Evolutionary conservation across 768 basidiomycete species (phyloP).

Genomic region (Collybiopsis confluens): DNA sequence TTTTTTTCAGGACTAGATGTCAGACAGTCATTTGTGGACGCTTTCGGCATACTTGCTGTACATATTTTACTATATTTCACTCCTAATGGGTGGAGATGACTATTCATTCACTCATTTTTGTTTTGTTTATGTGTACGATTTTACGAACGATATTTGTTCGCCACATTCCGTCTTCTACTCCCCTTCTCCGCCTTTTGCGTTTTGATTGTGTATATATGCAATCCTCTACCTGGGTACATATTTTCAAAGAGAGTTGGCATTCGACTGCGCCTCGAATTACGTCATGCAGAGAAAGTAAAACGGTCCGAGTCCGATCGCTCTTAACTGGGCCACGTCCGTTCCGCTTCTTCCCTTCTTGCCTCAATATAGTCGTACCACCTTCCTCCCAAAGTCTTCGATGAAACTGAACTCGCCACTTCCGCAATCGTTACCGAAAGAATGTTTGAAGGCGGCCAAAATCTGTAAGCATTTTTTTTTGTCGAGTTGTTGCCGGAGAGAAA

Average conservation of each 20-base stretch:
- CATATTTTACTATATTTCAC: too few relatives aligned
- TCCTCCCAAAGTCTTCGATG: slow-evolving; percentile 28
- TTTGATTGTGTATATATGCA: neutral
- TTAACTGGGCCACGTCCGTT: neutral
- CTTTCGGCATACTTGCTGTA: too few relatives aligned
- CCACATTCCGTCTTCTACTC: too few relatives aligned
- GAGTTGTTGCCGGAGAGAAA: too few relatives aligned
- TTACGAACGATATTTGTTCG: neutral
- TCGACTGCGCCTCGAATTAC: neutral
- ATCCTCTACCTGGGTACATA: too few relatives aligned
- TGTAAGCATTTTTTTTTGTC: slow-evolving; percentile 45
- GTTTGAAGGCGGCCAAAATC: slow-evolving; percentile 83
- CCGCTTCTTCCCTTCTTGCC: neutral
- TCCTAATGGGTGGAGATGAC: neutral
- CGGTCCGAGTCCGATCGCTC: neutral
- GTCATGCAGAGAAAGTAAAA: neutral
- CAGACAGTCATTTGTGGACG: too few relatives aligned
- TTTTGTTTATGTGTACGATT: neutral
- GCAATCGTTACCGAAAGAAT: slow-evolving; percentile 74
- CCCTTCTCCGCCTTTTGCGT: too few relatives aligned
- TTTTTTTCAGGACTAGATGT: too few relatives aligned
- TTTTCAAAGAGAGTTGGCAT: too few relatives aligned
- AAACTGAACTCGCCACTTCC: slow-evolving; percentile 48
- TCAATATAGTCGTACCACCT: too few relatives aligned
- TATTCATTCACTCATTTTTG: neutral